Evolutionary conservation across 768 basidiomycete species (phyloP), one percentile per base, ranked within the genome.

Genomic region (Amanita thiersii): DNA sequence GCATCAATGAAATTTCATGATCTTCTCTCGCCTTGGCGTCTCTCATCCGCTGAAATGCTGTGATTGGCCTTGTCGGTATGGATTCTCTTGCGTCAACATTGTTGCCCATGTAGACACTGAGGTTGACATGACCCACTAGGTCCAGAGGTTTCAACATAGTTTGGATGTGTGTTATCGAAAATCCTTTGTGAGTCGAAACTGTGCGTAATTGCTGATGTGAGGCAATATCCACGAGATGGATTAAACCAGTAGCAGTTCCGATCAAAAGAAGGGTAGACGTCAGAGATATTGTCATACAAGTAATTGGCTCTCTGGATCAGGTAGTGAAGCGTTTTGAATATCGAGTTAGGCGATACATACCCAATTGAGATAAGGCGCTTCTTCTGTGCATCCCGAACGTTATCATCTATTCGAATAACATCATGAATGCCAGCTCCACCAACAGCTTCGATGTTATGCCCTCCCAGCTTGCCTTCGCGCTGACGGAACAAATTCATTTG

Each of bases 141-240:
- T 98, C 93, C 12, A 78, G 73, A 2, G 94, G 96, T 50, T 85
- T 86, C 37, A 93, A 69, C 62, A 98, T 71, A 2, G 87, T 85
- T 33, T 72, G 62, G 4, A 99, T 60, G 58, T 79, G 68, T 11
- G 87, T 79, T 56, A 97, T 80, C 23, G 75, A 60, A 50, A 77
- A 56, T 32, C 77, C 76, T 50, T 79, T 83, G 57, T 77, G 83
- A 0, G 81, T 69, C 12, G 76, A 72, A 49, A 97, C 79, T 19
- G 85, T 83, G 34, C 92, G 84, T 19, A 96, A 65, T 20, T 80
- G 77, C 56, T 98, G 93, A 54, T 92, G 88, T 0, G 94, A 94
- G 1, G 88, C 78, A 21, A 94, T 73, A 47, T 96, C 87, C 57
- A 92, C 90, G 28, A 91, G 59, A 44, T 88, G 73, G 37, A 97